These are phyloP conservation scores for Pseudogymnoascus sp. DNA, from an alignment of 2,329 filamentous ascomycete genomes.

Conservation along the genomic window DNA sequence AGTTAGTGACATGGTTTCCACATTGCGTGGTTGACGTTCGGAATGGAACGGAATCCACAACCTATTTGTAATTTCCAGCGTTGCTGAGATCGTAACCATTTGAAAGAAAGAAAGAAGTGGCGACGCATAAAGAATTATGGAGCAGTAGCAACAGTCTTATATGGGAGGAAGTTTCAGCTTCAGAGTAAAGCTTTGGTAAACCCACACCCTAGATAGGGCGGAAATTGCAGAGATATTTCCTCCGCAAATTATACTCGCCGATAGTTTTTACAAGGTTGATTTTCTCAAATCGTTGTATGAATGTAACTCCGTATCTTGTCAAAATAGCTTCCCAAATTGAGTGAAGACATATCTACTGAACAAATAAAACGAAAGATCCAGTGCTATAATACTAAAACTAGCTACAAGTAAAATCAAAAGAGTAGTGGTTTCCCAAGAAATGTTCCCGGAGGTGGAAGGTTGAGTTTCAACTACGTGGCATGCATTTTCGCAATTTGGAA, in stretches of 20 bases:
- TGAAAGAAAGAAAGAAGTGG: not conserved
- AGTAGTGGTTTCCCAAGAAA: not conserved
- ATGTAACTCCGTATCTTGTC: not conserved
- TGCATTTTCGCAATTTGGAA: not conserved
- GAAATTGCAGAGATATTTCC: not conserved
- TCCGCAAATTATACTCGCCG: not conserved
- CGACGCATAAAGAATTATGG: not conserved
- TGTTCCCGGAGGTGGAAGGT: not conserved
- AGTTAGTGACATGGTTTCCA: not conserved
- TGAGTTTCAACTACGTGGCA: not conserved
- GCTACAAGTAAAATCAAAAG: not conserved
- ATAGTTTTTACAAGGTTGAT: not conserved
- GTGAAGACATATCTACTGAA: not conserved
- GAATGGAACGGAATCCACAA: not conserved
- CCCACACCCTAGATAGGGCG: not conserved
- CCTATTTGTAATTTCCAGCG: not conserved
- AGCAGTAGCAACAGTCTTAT: not conserved
- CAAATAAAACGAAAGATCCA: not conserved
- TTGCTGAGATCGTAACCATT: not conserved
- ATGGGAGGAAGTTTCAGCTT: not conserved
- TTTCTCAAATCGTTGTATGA: not conserved
- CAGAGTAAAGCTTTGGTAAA: not conserved
- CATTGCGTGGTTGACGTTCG: not conserved
- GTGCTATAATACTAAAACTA: not conserved
- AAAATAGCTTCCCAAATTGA: not conserved